Evolutionary conservation across 2,329 filamentous ascomycete species (phyloP).

Genomic region (Fusarium siculi): DNA sequence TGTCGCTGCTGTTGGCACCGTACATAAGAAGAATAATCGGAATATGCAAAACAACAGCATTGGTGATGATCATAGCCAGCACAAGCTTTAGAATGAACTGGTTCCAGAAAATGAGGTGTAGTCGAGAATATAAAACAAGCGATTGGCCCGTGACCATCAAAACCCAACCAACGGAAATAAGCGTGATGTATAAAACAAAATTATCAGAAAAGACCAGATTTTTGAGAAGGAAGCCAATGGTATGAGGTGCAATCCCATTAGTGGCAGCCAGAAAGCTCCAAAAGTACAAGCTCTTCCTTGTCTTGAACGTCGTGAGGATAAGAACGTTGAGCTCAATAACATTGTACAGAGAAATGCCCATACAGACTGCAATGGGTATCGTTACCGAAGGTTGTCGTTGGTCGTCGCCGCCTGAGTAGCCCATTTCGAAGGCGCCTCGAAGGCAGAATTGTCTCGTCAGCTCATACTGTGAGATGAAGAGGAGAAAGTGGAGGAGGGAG

Average conservation of each 20-base stretch:
- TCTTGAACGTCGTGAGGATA: slow-evolving; percentile 49
- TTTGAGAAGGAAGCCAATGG: slow-evolving; percentile 60
- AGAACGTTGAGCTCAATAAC: slow-evolving; percentile 49
- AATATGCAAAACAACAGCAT: slow-evolving; percentile 59
- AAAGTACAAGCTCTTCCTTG: slow-evolving; percentile 49
- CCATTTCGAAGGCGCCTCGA: background rate
- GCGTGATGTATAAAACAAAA: slow-evolving; percentile 38
- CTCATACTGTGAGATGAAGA: slow-evolving; percentile 7
- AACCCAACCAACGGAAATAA: slow-evolving; percentile 47
- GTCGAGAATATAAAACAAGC: slow-evolving; percentile 69
- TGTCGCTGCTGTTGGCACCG: slow-evolving; percentile 55
- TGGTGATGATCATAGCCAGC: slow-evolving; percentile 66
- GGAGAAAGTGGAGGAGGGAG: slow-evolving; percentile 1
- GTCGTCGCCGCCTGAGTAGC: slow-evolving; percentile 19
- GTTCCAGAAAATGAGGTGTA: slow-evolving; percentile 68
- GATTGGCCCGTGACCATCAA: slow-evolving; percentile 70
- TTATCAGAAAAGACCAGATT: slow-evolving; percentile 27
- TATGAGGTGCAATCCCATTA: slow-evolving; percentile 47
- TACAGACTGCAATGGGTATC: slow-evolving; percentile 14
- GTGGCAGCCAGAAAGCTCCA: slow-evolving; percentile 51
- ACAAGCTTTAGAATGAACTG: slow-evolving; percentile 59
- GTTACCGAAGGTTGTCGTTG: background rate
- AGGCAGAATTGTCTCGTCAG: background rate
- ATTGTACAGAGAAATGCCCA: slow-evolving; percentile 47
- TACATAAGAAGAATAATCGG: slow-evolving; percentile 67